Percentiles rank a stretch among this genome's conserved stretches.
Conservation (phyloP, 108 stramenopile species). For the Schizochytrium sp. region DNA sequence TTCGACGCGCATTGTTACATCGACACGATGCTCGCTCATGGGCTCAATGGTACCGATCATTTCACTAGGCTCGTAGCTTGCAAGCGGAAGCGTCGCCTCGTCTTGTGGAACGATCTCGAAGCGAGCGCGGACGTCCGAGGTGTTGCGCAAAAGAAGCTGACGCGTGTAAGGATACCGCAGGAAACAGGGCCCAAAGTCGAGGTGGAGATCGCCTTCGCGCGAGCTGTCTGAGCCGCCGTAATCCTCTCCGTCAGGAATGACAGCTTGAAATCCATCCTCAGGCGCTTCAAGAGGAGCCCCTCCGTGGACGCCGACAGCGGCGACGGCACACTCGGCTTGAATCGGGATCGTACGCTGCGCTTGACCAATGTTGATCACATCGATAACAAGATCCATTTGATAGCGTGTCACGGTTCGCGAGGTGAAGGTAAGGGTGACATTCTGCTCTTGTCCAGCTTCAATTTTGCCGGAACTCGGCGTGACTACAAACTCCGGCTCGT, state of each 20-base stretch:
- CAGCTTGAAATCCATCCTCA: not conserved
- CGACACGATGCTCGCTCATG: constrained; percentile 14
- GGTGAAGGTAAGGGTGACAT: constrained; percentile 35
- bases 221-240: not conserved
- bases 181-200: constrained; percentile 42
- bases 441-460: constrained; percentile 25
- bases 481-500: constrained; percentile 42
- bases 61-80: constrained; percentile 12
- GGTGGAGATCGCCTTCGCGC: constrained; percentile 16
- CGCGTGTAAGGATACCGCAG: constrained; percentile 47
- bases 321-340: constrained; percentile 42
- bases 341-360: constrained; percentile 43
- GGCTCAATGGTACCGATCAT: constrained; percentile 28
- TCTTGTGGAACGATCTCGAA: constrained; percentile 47
- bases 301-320: not conserved
- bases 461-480: constrained; percentile 32
- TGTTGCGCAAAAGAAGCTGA: constrained; percentile 39
- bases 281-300: not conserved
- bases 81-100: not conserved
- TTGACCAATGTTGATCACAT: constrained; percentile 48
- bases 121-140: constrained; percentile 31
- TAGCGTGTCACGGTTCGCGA: constrained; percentile 40
- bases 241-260: not conserved
- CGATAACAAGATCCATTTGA: constrained; percentile 40
- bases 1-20: constrained; percentile 32